These are phyloP conservation scores for Prunus fruticosa DNA, from an alignment of 306 rosid genomes.

Conservation along the genomic window DNA sequence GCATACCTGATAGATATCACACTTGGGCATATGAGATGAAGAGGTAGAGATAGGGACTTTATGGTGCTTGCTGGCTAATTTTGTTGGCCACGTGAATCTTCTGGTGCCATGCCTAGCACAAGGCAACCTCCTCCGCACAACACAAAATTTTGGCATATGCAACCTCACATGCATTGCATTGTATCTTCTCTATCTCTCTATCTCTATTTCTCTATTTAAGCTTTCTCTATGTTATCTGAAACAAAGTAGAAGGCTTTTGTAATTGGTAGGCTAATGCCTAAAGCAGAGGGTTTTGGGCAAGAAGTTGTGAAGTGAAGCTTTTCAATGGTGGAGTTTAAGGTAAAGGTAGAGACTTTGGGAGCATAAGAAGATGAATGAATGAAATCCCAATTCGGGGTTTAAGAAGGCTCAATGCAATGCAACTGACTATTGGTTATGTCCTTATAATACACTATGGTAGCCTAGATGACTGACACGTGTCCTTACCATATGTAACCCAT, in stretches of 20 bases:
- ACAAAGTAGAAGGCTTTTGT: no score
- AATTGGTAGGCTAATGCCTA: neutral
- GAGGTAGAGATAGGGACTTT: neutral
- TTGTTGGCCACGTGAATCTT: slow-evolving; percentile 70
- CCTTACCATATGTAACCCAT: no score
- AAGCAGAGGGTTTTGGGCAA: neutral
- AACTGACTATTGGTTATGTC: neutral
- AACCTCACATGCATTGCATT: slow-evolving; percentile 65
- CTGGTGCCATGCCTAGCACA: slow-evolving; percentile 72
- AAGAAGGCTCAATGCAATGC: neutral
- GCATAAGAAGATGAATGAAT: neutral
- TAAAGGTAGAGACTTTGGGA: neutral
- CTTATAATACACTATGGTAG: neutral
- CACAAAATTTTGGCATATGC: slow-evolving; percentile 67
- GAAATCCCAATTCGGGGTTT: neutral
- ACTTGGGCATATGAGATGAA: slow-evolving; percentile 67
- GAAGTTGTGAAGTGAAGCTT: neutral
- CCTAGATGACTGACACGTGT: neutral
- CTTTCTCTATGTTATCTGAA: no score
- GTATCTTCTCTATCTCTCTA: slow-evolving; percentile 48
- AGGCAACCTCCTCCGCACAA: slow-evolving; percentile 69
- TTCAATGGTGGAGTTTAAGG: neutral
- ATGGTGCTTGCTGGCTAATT: slow-evolving; percentile 74
- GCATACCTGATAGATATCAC: slow-evolving; percentile 8
- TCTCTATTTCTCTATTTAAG: neutral